phyloP scores from a whole-genome alignment of 129 eudicot genomes.

The Flaveria brownii region DNA sequence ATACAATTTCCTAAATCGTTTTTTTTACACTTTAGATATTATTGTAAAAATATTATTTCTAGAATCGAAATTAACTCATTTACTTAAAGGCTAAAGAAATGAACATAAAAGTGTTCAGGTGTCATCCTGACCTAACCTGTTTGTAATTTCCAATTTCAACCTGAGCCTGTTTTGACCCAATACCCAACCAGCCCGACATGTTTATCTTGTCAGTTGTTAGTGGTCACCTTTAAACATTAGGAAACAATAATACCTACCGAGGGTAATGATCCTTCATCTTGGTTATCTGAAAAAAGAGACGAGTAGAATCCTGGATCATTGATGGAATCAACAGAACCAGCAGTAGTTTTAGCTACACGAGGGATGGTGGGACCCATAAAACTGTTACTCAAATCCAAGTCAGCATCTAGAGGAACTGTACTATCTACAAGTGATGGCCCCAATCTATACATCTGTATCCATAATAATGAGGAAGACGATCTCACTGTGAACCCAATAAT shows the following conservation, averaged over 20 bases:
- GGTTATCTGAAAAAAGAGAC: constrained; percentile 74
- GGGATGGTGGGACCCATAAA: constrained; percentile 80
- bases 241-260: constrained; percentile 44
- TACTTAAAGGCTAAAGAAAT: not conserved
- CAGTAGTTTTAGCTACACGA: constrained; percentile 49
- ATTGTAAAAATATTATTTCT: not conserved
- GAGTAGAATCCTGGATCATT: constrained; percentile 76
- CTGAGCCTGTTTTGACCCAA: not conserved
- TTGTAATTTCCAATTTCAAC: constrained; percentile 4
- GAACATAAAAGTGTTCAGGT: not conserved
- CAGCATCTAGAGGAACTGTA: constrained; percentile 70
- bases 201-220: not conserved
- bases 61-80: not conserved
- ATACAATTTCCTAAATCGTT: not conserved
- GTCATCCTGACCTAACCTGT: not conserved
- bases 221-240: not conserved
- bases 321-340: constrained; percentile 72
- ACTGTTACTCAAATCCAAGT: constrained; percentile 79
- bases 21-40: not conserved
- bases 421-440: constrained; percentile 72
- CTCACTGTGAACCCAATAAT: constrained; percentile 78
- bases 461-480: constrained; percentile 70
- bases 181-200: not conserved
- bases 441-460: constrained; percentile 98
- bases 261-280: constrained; percentile 43